phyloP scores from a whole-genome alignment of 352 stramenopile genomes.

The Globisporangium emineosum region DNA sequence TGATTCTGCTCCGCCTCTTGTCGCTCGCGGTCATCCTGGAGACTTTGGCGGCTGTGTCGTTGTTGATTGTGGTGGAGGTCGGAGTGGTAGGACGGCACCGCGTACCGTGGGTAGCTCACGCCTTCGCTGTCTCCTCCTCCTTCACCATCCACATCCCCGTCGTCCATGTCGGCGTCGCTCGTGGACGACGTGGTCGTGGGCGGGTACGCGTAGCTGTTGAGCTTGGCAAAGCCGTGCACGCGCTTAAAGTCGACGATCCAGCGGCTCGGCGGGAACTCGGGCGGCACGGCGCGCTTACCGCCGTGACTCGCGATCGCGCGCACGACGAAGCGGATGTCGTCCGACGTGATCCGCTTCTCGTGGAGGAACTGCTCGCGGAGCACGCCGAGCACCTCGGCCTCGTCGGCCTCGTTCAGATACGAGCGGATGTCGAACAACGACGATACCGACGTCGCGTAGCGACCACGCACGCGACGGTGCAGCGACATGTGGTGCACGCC shows the following conservation, averaged over 20 bases:
- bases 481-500: slow-evolving; percentile 49
- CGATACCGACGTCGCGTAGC: slow-evolving; percentile 5
- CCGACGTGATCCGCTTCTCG: slow-evolving; percentile 41
- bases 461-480: slow-evolving; percentile 22
- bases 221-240: slow-evolving; percentile 35
- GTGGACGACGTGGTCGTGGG: slow-evolving; percentile 5
- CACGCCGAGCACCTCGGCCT: slow-evolving; percentile 33
- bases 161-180: slow-evolving; percentile 22
- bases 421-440: slow-evolving; percentile 18
- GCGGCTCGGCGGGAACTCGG: slow-evolving; percentile 42
- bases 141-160: slow-evolving; percentile 23
- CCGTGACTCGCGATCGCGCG: slow-evolving; percentile 39
- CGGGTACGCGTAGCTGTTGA: slow-evolving; percentile 29
- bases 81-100: slow-evolving; percentile 13
- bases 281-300: slow-evolving; percentile 26
- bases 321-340: slow-evolving; percentile 46
- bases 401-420: slow-evolving; percentile 30
- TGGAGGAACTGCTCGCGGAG: slow-evolving; percentile 40
- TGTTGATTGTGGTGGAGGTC: slow-evolving; percentile 14
- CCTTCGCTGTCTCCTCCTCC: slow-evolving; percentile 25
- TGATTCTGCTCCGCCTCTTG: slow-evolving; percentile 1
- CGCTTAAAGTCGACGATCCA: slow-evolving; percentile 56
- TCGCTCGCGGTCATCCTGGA: not conserved
- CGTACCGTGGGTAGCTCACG: slow-evolving; percentile 28
- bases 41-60: slow-evolving; percentile 11